Base-by-base conservation (phyloP, 495 filamentous ascomycete genomes). In the Lophiotrema nucula region DNA sequence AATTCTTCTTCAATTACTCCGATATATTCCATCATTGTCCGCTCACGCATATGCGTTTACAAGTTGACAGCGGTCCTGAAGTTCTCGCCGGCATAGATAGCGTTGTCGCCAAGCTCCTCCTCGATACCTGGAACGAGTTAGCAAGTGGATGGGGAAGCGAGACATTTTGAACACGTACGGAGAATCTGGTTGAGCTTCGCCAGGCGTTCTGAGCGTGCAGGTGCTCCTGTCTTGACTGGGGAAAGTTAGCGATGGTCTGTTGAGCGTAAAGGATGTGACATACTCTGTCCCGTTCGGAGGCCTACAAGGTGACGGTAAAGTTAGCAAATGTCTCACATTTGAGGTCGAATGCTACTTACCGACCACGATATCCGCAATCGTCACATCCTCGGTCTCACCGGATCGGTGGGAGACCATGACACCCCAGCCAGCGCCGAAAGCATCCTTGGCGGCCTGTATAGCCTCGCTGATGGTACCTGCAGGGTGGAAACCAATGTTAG, bases 101-200 rank as follows among this genome's bases (percentile, higher is more conserved):
- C 95, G 65, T 93, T 87, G 67, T 79, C 77, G 67, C 91, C 92
- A 53, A 99, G 87, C 82, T 99, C 95, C 81, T 99, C 95, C 85
- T 97, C 95, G 67, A 99, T 99, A 69, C n/a, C n/a, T n/a, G n/a
- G n/a, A n/a, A n/a, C n/a, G n/a, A n/a, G n/a, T n/a, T n/a, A n/a
- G n/a, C n/a, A n/a, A n/a, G n/a, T n/a, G n/a, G n/a, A n/a, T n/a
- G n/a, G n/a, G n/a, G n/a, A n/a, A n/a, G n/a, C n/a, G n/a, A n/a
- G n/a, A n/a, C n/a, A n/a, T n/a, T n/a, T n/a, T n/a, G n/a, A n/a
- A n/a, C n/a, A n/a, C n/a, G n/a, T n/a, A n/a, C 95, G 87, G 73
- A 99, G 89, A 73, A 99, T 97, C 80, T 97, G 95, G 87, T 99
- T 98, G 68, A 99, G 88, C 85, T 99, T 99, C 68, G 95, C 93